Evolutionary conservation across 352 stramenopile species (phyloP).

Genomic region (Thalassiosira mediterranea): DNA sequence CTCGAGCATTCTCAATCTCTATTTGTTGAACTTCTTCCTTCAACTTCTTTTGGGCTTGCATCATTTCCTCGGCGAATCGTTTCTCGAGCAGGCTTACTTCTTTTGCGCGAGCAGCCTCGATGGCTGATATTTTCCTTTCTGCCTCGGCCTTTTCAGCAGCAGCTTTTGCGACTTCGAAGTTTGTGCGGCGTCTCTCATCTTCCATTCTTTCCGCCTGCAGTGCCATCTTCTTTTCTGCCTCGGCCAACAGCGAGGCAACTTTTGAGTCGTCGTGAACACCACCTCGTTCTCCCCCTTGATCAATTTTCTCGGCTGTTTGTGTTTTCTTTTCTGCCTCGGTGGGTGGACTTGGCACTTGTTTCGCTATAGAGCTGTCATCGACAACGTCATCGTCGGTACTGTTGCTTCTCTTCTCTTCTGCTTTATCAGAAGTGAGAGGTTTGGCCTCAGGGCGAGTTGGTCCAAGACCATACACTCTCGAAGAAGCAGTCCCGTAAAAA

Average conservation of each 20-base stretch:
- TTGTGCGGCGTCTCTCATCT: slow-evolving; percentile 23
- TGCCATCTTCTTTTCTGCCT: slow-evolving; percentile 35
- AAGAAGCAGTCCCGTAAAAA: slow-evolving; percentile 43
- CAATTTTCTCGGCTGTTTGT: slow-evolving; percentile 11
- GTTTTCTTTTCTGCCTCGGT: no score
- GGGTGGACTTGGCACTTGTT: no score
- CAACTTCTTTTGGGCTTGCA: slow-evolving; percentile 17
- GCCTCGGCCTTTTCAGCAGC: slow-evolving; percentile 20
- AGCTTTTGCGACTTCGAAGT: slow-evolving; percentile 17
- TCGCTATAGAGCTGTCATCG: no score
- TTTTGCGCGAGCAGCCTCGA: slow-evolving; percentile 14
- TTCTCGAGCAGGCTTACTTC: slow-evolving; percentile 29
- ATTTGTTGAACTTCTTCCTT: slow-evolving; percentile 32
- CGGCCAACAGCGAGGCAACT: slow-evolving; percentile 17
- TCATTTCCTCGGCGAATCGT: slow-evolving; percentile 23
- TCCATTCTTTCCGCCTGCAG: slow-evolving; percentile 32
- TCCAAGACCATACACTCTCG: slow-evolving; percentile 42
- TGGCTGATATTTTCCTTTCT: slow-evolving; percentile 20
- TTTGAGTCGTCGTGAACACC: slow-evolving; percentile 27
- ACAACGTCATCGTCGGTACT: background rate
- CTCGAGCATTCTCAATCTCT: slow-evolving; percentile 25
- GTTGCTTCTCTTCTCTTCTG: slow-evolving; percentile 13
- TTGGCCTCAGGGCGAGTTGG: slow-evolving; percentile 10
- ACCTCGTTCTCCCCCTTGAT: slow-evolving; percentile 13
- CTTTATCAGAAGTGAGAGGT: slow-evolving; percentile 1